These are phyloP conservation scores for Phytomonas sp. DNA, from an alignment of 208 protist species.

Conservation along the genomic window DNA sequence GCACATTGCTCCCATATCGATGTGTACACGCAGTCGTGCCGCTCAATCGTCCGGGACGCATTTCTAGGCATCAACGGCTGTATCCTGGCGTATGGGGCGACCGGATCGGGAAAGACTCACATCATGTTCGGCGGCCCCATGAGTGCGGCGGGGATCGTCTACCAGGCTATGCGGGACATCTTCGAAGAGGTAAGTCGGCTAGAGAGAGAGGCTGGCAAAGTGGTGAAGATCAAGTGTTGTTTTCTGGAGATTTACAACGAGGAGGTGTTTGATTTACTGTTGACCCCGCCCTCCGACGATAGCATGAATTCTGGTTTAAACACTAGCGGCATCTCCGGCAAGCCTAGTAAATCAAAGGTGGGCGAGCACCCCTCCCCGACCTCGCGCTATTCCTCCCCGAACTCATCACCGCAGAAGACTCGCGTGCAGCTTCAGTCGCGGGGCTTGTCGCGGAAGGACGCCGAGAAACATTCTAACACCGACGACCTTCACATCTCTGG, in stretches of 20 bases:
- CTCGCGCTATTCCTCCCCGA: not conserved
- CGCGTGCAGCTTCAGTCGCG: slow-evolving; percentile 45
- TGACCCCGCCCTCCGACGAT: slow-evolving; percentile 1
- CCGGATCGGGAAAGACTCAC: slow-evolving; percentile 85
- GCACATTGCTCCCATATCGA: slow-evolving; percentile 60
- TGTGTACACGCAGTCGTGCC: slow-evolving; percentile 60
- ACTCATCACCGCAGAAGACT: slow-evolving; percentile 3
- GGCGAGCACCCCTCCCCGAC: not conserved
- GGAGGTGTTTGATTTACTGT: slow-evolving; percentile 74
- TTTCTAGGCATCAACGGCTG: slow-evolving; percentile 82
- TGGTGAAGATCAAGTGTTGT: slow-evolving; percentile 47
- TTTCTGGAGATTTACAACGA: slow-evolving; percentile 90
- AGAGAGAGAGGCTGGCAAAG: slow-evolving; percentile 42
- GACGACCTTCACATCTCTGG: slow-evolving; percentile 46
- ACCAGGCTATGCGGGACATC: slow-evolving; percentile 74
- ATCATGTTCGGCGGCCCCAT: slow-evolving; percentile 85
- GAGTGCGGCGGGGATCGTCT: slow-evolving; percentile 70
- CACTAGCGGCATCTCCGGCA: not conserved
- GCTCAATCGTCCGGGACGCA: slow-evolving; percentile 44
- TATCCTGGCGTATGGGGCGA: slow-evolving; percentile 85
- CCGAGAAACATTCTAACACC: slow-evolving; percentile 9
- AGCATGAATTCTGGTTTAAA: not conserved
- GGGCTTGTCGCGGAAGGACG: slow-evolving; percentile 14
- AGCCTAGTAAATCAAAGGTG: not conserved
- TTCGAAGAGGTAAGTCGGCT: slow-evolving; percentile 57